Conservation (phyloP, 108 stramenopile genomes). For the Cyclotella atomus region DNA sequence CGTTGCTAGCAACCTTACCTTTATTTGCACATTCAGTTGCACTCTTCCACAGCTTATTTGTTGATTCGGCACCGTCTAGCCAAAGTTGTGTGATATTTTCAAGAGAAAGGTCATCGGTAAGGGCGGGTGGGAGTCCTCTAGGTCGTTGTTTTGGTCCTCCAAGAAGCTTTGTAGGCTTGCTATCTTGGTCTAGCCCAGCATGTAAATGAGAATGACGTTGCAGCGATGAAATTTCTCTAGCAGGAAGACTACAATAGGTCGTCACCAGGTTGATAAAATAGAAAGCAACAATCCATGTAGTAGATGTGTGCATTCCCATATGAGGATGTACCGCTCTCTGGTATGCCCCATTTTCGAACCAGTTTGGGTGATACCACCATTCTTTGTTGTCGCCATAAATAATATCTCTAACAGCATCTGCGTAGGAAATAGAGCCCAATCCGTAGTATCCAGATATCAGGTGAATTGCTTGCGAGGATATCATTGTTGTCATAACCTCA, state of each 20-base stretch:
- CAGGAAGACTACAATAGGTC: slow-evolving; percentile 62
- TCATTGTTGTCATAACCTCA: slow-evolving; percentile 61
- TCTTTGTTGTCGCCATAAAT: slow-evolving; percentile 76
- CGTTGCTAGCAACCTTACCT: not conserved
- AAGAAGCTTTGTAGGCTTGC: slow-evolving; percentile 24
- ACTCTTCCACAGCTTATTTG: slow-evolving; percentile 31
- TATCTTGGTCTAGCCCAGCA: slow-evolving; percentile 21
- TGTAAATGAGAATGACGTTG: slow-evolving; percentile 19
- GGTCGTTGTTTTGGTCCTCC: slow-evolving; percentile 64
- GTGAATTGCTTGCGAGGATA: slow-evolving; percentile 60
- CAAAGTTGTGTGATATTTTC: slow-evolving; percentile 68
- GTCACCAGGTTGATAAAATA: slow-evolving; percentile 73
- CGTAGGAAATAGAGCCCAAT: slow-evolving; percentile 70
- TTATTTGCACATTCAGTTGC: slow-evolving; percentile 25
- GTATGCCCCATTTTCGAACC: slow-evolving; percentile 52
- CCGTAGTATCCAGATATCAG: slow-evolving; percentile 78
- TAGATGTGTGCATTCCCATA: slow-evolving; percentile 78
- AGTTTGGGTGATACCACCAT: slow-evolving; percentile 63
- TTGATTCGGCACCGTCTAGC: slow-evolving; percentile 25
- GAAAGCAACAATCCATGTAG: slow-evolving; percentile 66
- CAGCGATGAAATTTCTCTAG: not conserved
- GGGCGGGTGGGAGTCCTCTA: slow-evolving; percentile 65
- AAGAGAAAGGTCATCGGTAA: slow-evolving; percentile 61
- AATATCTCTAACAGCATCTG: slow-evolving; percentile 71
- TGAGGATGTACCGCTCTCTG: slow-evolving; percentile 78